Conservation (phyloP, 2,329 filamentous ascomycete genomes). For the Magnaporthiopsis incrustans region DNA sequence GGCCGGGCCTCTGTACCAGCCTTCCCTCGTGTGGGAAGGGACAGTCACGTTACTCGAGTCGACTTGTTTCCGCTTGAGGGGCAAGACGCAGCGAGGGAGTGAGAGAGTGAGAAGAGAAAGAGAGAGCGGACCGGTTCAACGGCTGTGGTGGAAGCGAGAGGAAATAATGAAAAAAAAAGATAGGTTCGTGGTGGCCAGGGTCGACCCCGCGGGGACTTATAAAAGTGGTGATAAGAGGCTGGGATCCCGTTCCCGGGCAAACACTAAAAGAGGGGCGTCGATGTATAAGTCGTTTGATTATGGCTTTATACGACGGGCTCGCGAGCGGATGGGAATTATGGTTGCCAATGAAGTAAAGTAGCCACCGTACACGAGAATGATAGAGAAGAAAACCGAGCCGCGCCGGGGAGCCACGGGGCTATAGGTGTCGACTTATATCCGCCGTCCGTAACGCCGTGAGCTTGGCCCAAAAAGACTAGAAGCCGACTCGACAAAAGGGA, state of each 20-base stretch:
- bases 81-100: neutral
- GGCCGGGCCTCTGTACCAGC: conserved; percentile 17
- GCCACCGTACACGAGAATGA: neutral
- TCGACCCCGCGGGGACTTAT: neutral
- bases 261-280: neutral
- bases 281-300: neutral
- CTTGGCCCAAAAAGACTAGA: neutral
- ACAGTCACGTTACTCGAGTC: neutral
- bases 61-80: neutral
- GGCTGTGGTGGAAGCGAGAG: neutral
- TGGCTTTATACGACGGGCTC: neutral
- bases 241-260: too few species aligned
- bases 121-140: neutral
- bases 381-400: too few species aligned
- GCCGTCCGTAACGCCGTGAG: neutral
- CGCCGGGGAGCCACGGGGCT: neutral
- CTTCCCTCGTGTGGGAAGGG: conserved; percentile 10
- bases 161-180: neutral
- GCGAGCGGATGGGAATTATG: neutral
- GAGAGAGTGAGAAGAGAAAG: neutral
- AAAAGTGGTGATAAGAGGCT: neutral
- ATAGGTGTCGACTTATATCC: neutral
- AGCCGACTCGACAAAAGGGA: neutral
- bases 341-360: neutral
- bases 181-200: too few species aligned